Conservation (phyloP, 2,329 filamentous ascomycete species). For the Sporothrix schenckii region DNA sequence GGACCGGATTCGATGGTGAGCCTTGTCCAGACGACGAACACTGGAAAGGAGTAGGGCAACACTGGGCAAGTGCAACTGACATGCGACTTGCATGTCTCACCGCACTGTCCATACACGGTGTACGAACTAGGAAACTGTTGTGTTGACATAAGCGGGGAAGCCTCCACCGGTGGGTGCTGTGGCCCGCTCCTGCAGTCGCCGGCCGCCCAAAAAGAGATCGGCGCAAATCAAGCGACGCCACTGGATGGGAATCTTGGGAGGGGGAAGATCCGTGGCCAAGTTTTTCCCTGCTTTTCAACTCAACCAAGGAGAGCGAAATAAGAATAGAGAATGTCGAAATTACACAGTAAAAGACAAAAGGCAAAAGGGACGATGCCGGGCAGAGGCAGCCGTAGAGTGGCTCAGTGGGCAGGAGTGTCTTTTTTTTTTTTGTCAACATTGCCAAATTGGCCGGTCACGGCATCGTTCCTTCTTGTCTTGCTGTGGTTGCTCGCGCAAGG, state of each 20-base stretch:
- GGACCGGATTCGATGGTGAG: background rate
- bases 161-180: background rate
- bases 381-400: background rate
- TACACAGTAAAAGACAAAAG: background rate
- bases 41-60: background rate
- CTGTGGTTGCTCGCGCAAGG: background rate
- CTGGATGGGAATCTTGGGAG: background rate
- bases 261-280: constrained; percentile 17
- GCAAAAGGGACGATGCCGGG: constrained; percentile 5
- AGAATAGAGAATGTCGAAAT: background rate
- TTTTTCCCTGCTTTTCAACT: constrained; percentile 26
- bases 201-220: constrained; percentile 21
- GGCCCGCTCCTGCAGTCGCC: constrained; percentile 10
- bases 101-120: constrained; percentile 16
- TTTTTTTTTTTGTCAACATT: background rate
- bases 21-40: background rate
- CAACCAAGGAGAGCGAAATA: background rate
- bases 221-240: constrained; percentile 19
- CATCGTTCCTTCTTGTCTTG: too few relatives aligned
- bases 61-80: constrained; percentile 16
- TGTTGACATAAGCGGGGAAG: background rate
- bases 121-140: constrained; percentile 8
- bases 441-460: background rate
- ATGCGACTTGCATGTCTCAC: constrained; percentile 6
- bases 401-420: too few relatives aligned